Evolutionary conservation across 306 rosid genomes (phyloP).

Genomic region (Erythrophleum fordii): DNA sequence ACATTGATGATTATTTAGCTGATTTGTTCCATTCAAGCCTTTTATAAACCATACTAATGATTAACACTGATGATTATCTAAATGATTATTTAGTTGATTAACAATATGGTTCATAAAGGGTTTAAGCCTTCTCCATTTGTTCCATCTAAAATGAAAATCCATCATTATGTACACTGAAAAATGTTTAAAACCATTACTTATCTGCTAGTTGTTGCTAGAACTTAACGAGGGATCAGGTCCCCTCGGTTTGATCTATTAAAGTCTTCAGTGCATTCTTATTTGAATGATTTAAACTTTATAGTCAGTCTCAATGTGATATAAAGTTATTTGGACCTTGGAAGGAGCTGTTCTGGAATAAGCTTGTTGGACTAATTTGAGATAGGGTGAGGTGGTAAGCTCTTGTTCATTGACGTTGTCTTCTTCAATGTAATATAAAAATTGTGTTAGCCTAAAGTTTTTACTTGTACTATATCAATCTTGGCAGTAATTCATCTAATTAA

Average conservation of each 20-base stretch:
- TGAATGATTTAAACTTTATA: not conserved
- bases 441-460: slow-evolving; percentile 6
- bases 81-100: too few species aligned
- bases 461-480: not conserved
- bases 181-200: not conserved
- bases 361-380: not conserved
- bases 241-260: not conserved
- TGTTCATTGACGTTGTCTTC: not conserved
- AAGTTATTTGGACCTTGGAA: slow-evolving; percentile 13
- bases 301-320: not conserved
- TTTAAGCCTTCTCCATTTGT: too few species aligned
- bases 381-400: not conserved
- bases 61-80: too few species aligned
- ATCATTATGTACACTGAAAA: not conserved
- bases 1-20: not conserved
- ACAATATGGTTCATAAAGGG: too few species aligned
- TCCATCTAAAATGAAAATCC: not conserved
- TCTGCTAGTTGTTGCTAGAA: not conserved
- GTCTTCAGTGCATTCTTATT: not conserved
- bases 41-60: too few species aligned
- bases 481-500: not conserved
- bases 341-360: slow-evolving; percentile 18
- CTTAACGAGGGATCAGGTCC: not conserved
- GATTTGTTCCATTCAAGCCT: too few species aligned
- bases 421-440: not conserved